Conservation (phyloP, 2,329 filamentous ascomycete genomes). For the Diaporthe aspalathi region DNA sequence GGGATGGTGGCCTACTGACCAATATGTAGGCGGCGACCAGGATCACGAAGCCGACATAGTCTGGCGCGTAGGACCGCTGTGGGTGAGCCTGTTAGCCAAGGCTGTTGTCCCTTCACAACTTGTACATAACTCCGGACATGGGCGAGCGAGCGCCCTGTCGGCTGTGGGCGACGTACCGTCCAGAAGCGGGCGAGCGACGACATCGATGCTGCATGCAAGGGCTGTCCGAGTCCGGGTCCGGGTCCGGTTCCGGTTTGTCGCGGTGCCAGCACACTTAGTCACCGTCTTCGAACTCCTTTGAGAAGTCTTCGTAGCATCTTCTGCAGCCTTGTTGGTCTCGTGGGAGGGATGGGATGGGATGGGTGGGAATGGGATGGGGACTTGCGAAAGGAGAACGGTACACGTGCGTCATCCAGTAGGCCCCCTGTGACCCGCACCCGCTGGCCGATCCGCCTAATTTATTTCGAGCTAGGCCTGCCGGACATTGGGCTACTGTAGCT, state of each 20-base stretch:
- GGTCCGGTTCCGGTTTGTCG: slow-evolving; percentile 20
- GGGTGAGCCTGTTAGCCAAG: slow-evolving; percentile 29
- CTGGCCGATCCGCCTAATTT: slow-evolving; percentile 32
- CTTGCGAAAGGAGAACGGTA: neutral
- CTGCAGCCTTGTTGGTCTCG: slow-evolving; percentile 23
- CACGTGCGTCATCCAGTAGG: slow-evolving; percentile 20
- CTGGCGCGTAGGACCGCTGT: slow-evolving; percentile 85
- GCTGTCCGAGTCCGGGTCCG: neutral
- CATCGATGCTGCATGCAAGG: slow-evolving; percentile 42
- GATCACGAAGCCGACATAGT: slow-evolving; percentile 83
- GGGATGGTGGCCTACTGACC: slow-evolving; percentile 52
- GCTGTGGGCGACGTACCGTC: slow-evolving; percentile 51
- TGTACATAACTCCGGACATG: neutral
- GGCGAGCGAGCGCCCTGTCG: neutral
- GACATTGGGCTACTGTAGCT: too few relatives aligned
- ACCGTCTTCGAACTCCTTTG: slow-evolving; percentile 54
- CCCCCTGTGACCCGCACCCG: slow-evolving; percentile 2
- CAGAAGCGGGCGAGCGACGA: slow-evolving; percentile 57
- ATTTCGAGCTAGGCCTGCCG: slow-evolving; percentile 36
- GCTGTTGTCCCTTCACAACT: slow-evolving; percentile 35
- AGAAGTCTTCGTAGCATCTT: slow-evolving; percentile 53
- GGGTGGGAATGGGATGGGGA: too few relatives aligned
- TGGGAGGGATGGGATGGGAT: neutral
- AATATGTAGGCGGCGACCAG: slow-evolving; percentile 76
- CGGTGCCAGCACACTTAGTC: slow-evolving; percentile 57